Evolutionary conservation across 2,329 filamentous ascomycete genomes (phyloP).

Genomic region (Xylariales sp.): DNA sequence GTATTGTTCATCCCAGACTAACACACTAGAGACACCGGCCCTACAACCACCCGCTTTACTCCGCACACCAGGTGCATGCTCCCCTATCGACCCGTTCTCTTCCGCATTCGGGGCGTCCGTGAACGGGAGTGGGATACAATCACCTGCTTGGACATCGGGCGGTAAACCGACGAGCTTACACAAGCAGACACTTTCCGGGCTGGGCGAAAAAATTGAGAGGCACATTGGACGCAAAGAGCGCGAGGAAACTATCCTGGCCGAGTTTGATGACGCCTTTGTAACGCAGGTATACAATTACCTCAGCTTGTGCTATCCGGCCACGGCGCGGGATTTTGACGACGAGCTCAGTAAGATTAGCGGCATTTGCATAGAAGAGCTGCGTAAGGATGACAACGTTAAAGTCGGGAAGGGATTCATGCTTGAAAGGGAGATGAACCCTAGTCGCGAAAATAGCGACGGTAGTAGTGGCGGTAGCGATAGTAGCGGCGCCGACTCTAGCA

Average conservation of each 20-base stretch:
- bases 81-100: conserved; percentile 57
- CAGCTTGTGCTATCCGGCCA: conserved; percentile 88
- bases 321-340: conserved; percentile 83
- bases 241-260: conserved; percentile 66
- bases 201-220: conserved; percentile 62
- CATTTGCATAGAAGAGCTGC: conserved; percentile 75
- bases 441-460: conserved; percentile 25
- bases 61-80: conserved; percentile 59
- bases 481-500: conserved; percentile 44
- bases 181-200: conserved; percentile 62
- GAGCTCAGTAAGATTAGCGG: conserved; percentile 86
- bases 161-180: conserved; percentile 38
- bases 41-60: conserved; percentile 62
- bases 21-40: conserved; percentile 55
- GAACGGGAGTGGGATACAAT: conserved; percentile 56
- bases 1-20: conserved; percentile 65
- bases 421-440: conserved; percentile 57
- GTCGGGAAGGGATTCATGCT: conserved; percentile 79
- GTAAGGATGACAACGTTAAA: conserved; percentile 71
- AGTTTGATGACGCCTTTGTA: conserved; percentile 86
- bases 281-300: conserved; percentile 98
- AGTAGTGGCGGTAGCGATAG: conserved; percentile 31
- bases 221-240: conserved; percentile 63
- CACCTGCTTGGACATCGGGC: conserved; percentile 46
- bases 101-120: conserved; percentile 54